Conservation (phyloP, 768 basidiomycete species). For the Leccinum subgranulosum region DNA sequence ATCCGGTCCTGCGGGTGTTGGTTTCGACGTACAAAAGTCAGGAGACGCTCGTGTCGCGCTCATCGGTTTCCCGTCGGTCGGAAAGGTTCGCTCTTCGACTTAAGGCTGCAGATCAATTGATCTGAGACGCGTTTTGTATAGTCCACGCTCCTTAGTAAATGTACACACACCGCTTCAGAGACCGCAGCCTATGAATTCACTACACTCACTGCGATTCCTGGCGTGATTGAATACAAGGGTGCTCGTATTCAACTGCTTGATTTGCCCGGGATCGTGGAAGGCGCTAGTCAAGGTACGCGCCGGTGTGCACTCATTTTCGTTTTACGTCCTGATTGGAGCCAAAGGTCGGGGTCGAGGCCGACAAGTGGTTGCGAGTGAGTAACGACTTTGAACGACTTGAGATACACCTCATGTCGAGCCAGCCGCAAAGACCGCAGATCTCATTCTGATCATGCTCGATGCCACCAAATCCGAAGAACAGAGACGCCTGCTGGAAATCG, state of each 20-base stretch:
- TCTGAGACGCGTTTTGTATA: conserved; percentile 30
- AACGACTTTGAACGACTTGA: not conserved
- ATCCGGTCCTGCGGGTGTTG: conserved; percentile 73
- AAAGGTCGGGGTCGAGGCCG: conserved; percentile 85
- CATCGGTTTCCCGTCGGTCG: conserved; percentile 96
- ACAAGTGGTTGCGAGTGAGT: conserved; percentile 88
- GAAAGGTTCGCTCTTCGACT: conserved; percentile 50
- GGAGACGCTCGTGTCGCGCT: conserved; percentile 90
- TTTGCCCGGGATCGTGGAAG: conserved; percentile 94
- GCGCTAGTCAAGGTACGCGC: conserved; percentile 68
- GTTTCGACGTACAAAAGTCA: conserved; percentile 84
- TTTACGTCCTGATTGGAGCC: not conserved
- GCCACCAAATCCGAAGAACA: conserved; percentile 94
- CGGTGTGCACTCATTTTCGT: not conserved
- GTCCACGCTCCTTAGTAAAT: conserved; percentile 90
- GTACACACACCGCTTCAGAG: conserved; percentile 87
- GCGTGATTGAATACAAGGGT: conserved; percentile 95
- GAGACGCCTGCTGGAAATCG: conserved; percentile 80
- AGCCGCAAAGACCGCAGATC: conserved; percentile 89
- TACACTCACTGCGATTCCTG: conserved; percentile 93
- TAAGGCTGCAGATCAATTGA: not conserved
- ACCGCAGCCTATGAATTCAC: conserved; percentile 96
- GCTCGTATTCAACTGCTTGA: conserved; percentile 92
- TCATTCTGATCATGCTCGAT: conserved; percentile 91
- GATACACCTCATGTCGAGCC: conserved; percentile 6